Evolutionary conservation across 2,329 filamentous ascomycete species (phyloP).

Genomic region (Aspergillus sp.): DNA sequence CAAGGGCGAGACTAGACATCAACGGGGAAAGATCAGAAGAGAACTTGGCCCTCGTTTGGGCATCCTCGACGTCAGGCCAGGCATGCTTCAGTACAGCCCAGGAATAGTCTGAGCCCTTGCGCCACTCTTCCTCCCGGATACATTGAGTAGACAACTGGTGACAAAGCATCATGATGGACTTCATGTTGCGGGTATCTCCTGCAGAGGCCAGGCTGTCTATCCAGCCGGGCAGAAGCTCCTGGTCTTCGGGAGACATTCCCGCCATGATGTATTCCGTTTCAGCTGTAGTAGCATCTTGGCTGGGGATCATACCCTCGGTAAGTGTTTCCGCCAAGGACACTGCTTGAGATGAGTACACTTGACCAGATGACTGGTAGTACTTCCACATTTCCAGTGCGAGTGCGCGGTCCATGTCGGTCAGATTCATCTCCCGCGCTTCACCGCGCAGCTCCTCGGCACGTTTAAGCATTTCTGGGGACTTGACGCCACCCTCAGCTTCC

Average conservation of each 20-base stretch:
- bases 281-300: slow-evolving; percentile 10
- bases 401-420: slow-evolving; percentile 35
- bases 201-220: slow-evolving; percentile 37
- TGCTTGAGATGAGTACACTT: slow-evolving; percentile 34
- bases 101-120: slow-evolving; percentile 29
- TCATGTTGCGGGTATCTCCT: slow-evolving; percentile 20
- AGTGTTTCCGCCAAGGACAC: slow-evolving; percentile 32
- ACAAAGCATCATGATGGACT: slow-evolving; percentile 32
- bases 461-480: slow-evolving; percentile 34
- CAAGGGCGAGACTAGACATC: slow-evolving; percentile 34
- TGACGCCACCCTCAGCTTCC: slow-evolving; percentile 33
- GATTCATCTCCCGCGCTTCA: slow-evolving; percentile 35
- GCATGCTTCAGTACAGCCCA: slow-evolving; percentile 36
- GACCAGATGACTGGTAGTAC: slow-evolving; percentile 35
- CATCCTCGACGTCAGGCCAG: slow-evolving; percentile 35
- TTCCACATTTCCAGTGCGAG: slow-evolving; percentile 38
- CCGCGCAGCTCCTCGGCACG: slow-evolving; percentile 33
- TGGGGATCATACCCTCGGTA: slow-evolving; percentile 27
- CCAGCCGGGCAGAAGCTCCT: slow-evolving; percentile 34
- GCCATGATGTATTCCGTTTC: slow-evolving; percentile 25
- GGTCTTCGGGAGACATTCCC: slow-evolving; percentile 28
- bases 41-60: slow-evolving; percentile 33
- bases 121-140: slow-evolving; percentile 36
- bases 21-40: slow-evolving; percentile 33
- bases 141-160: slow-evolving; percentile 37